These are phyloP conservation scores for Botrytis fabae DNA, from an alignment of 2,329 filamentous ascomycete genomes.

Conservation along the genomic window DNA sequence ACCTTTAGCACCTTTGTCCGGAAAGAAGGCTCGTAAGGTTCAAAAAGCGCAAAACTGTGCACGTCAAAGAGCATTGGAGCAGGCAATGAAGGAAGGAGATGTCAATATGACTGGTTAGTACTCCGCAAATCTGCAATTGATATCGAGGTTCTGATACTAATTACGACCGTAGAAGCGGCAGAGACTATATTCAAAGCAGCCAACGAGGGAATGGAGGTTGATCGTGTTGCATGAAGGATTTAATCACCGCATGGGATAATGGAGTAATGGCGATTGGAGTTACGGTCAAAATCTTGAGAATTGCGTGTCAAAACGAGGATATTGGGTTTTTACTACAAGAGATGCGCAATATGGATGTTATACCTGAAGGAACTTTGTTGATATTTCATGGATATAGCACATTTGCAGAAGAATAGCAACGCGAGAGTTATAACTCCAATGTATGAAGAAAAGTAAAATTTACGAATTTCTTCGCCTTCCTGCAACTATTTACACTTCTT, in stretches of 20 bases:
- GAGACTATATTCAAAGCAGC: conserved; percentile 6
- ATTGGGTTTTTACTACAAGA: neutral
- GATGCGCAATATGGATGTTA: neutral
- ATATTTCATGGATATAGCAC: neutral
- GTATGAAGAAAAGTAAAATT: neutral
- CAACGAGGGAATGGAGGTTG: conserved; percentile 21
- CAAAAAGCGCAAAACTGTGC: conserved; percentile 40
- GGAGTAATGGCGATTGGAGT: conserved; percentile 22
- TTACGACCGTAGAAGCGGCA: conserved; percentile 16
- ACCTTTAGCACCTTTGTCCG: conserved; percentile 38
- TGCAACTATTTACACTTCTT: neutral
- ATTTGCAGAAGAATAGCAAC: neutral
- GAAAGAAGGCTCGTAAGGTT: conserved; percentile 41
- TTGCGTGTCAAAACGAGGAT: neutral
- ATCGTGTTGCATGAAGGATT: conserved; percentile 14
- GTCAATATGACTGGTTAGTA: conserved; percentile 40
- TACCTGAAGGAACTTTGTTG: neutral
- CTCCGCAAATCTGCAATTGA: neutral
- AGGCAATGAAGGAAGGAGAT: conserved; percentile 39
- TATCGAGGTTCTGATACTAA: neutral
- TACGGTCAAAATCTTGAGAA: conserved; percentile 1
- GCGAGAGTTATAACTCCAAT: neutral
- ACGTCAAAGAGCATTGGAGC: conserved; percentile 38
- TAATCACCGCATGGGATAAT: neutral
- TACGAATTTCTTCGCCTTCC: neutral